phyloP scores from a whole-genome alignment of 2,329 filamentous ascomycete species.

The Neonectria neomacrospora region DNA sequence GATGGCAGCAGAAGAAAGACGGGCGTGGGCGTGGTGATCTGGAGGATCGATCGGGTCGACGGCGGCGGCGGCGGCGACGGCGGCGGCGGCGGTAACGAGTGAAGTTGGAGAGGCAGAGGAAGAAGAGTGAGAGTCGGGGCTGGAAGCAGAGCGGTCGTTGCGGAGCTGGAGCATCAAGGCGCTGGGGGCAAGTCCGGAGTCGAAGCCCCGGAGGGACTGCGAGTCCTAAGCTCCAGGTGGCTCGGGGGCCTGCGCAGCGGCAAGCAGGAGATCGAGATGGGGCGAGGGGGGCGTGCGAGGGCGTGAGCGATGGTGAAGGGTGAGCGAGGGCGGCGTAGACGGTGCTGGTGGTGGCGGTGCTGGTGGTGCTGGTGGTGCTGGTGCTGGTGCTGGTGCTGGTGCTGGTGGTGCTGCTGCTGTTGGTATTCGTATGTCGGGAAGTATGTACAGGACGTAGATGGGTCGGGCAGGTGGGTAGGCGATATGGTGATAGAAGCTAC shows the following conservation, averaged over 20 bases:
- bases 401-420: neutral
- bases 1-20: slow-evolving; percentile 25
- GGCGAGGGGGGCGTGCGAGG: slow-evolving; percentile 29
- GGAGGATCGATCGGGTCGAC: slow-evolving; percentile 33
- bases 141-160: slow-evolving; percentile 33
- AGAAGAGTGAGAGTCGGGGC: slow-evolving; percentile 37
- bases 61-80: neutral
- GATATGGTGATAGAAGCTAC: slow-evolving; percentile 19
- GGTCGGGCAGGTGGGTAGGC: slow-evolving; percentile 15
- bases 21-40: slow-evolving; percentile 18
- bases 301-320: slow-evolving; percentile 22
- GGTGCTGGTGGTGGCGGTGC: slow-evolving; percentile 11
- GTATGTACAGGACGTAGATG: slow-evolving; percentile 20
- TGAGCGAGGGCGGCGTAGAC: slow-evolving; percentile 16
- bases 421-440: slow-evolving; percentile 1
- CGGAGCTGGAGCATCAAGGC: slow-evolving; percentile 48
- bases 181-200: slow-evolving; percentile 43
- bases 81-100: slow-evolving; percentile 12
- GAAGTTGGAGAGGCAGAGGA: slow-evolving; percentile 28
- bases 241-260: slow-evolving; percentile 38
- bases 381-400: slow-evolving; percentile 14
- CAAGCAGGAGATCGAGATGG: slow-evolving; percentile 46
- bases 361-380: slow-evolving; percentile 15
- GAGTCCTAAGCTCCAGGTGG: slow-evolving; percentile 41
- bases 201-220: slow-evolving; percentile 44